A percentile compares a stretch with the other conserved stretches of the same genome.
These are phyloP conservation scores for Tylopilus subfusipes DNA, from an alignment of 768 basidiomycete genomes.

Conservation along the genomic window DNA sequence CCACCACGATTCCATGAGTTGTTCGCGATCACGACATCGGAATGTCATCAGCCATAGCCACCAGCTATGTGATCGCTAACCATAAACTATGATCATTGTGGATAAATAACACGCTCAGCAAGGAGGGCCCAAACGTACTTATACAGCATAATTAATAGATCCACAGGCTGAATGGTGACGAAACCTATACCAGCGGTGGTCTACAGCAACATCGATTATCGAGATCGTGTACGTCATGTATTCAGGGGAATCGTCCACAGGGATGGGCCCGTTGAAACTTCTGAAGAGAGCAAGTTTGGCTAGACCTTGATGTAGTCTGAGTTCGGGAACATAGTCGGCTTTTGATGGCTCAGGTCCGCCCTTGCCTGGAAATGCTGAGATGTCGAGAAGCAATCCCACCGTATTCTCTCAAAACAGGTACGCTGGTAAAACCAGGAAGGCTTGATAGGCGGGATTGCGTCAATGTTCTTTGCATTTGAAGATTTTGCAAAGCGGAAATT, in stretches of 20 bases:
- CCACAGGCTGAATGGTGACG: slow-evolving; percentile 60
- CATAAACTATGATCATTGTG: slow-evolving; percentile 31
- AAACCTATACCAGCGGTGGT: slow-evolving; percentile 55
- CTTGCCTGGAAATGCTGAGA: slow-evolving; percentile 46
- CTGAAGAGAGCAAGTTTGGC: slow-evolving; percentile 54
- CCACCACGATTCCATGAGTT: slow-evolving; percentile 8
- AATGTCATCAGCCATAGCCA: slow-evolving; percentile 6
- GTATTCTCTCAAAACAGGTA: slow-evolving; percentile 55
- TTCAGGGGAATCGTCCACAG: slow-evolving; percentile 46
- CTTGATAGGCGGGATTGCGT: slow-evolving; percentile 41
- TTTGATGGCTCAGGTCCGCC: slow-evolving; percentile 58
- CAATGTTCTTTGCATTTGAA: slow-evolving; percentile 38
- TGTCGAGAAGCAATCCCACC: slow-evolving; percentile 52
- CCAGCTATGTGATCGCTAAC: slow-evolving; percentile 14
- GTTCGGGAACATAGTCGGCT: slow-evolving; percentile 35
- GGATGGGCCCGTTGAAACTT: slow-evolving; percentile 45
- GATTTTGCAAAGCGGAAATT: slow-evolving; percentile 52
- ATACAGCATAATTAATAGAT: slow-evolving; percentile 54
- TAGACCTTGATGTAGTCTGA: slow-evolving; percentile 45
- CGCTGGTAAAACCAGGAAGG: slow-evolving; percentile 50
- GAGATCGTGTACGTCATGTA: slow-evolving; percentile 54
- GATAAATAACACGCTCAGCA: slow-evolving; percentile 4
- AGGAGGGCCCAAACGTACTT: slow-evolving; percentile 39
- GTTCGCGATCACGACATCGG: slow-evolving; percentile 3
- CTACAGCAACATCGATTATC: slow-evolving; percentile 53